Evolutionary conservation across 768 basidiomycete species (phyloP).

Genomic region (Tubosaeta brunneosetosa): DNA sequence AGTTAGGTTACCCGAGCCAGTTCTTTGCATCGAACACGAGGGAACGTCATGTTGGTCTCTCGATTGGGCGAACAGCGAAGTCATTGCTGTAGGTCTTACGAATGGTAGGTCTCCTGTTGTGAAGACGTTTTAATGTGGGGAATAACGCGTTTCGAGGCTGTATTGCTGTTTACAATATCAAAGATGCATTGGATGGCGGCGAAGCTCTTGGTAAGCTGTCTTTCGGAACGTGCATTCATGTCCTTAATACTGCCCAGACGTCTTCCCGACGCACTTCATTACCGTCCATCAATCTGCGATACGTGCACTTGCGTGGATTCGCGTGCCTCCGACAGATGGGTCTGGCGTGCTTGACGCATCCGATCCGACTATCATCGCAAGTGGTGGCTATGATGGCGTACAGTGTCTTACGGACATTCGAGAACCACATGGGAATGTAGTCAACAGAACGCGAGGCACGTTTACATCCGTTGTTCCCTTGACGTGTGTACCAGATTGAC

Average conservation of each 20-base stretch:
- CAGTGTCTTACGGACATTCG: slow-evolving; percentile 74
- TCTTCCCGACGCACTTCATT: slow-evolving; percentile 70
- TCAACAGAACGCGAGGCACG: slow-evolving; percentile 75
- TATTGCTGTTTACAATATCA: slow-evolving; percentile 56
- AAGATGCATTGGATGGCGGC: slow-evolving; percentile 35
- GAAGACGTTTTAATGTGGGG: not conserved
- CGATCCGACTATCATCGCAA: slow-evolving; percentile 70
- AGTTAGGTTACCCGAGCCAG: slow-evolving; percentile 62
- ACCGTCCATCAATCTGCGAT: slow-evolving; percentile 76
- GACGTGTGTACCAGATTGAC: not conserved
- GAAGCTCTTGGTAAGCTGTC: slow-evolving; percentile 28
- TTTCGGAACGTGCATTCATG: no score
- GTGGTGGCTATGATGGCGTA: slow-evolving; percentile 78
- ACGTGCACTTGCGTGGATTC: slow-evolving; percentile 71
- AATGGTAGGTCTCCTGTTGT: slow-evolving; percentile 51
- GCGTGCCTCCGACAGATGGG: slow-evolving; percentile 51
- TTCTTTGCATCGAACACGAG: slow-evolving; percentile 68
- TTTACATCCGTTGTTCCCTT: not conserved
- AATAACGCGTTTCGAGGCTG: slow-evolving; percentile 34
- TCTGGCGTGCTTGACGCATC: slow-evolving; percentile 43
- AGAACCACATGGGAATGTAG: slow-evolving; percentile 58
- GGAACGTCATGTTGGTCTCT: slow-evolving; percentile 75
- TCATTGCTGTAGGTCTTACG: slow-evolving; percentile 77
- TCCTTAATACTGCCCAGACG: slow-evolving; percentile 15
- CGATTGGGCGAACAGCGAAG: slow-evolving; percentile 87